Conservation (phyloP, 768 basidiomycete genomes). For the Boletus subparvulus region DNA sequence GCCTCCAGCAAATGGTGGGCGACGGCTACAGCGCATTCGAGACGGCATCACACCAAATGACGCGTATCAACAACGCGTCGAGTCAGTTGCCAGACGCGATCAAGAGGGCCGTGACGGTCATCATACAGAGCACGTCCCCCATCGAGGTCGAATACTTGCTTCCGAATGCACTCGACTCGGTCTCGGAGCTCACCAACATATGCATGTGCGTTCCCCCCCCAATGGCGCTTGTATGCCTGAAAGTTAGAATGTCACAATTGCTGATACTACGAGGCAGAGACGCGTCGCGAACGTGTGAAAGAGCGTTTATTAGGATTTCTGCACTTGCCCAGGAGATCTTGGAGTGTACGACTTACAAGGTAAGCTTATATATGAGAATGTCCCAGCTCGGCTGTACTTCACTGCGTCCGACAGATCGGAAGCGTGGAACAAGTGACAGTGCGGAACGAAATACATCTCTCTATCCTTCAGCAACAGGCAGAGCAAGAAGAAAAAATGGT, state of each 20-base stretch:
- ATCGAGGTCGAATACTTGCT: constrained; percentile 13
- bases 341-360: constrained; percentile 21
- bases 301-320: constrained; percentile 13
- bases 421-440: constrained; percentile 9
- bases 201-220: constrained; percentile 10
- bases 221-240: background rate
- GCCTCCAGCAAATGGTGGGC: constrained; percentile 23
- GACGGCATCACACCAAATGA: constrained; percentile 20
- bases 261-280: constrained; percentile 3
- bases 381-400: background rate
- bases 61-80: constrained; percentile 20
- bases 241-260: background rate
- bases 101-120: constrained; percentile 15
- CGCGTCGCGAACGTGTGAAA: constrained; percentile 16
- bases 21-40: constrained; percentile 23
- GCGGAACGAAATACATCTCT: constrained; percentile 17
- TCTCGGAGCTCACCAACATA: constrained; percentile 19
- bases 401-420: constrained; percentile 7
- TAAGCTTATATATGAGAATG: background rate
- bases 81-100: constrained; percentile 17
- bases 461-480: constrained; percentile 13
- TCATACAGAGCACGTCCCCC: constrained; percentile 11
- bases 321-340: constrained; percentile 19
- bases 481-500: constrained; percentile 14
- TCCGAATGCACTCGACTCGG: constrained; percentile 18